These are phyloP conservation scores for Fusarium floridanum DNA, from an alignment of 2,329 filamentous ascomycete species.

Conservation along the genomic window DNA sequence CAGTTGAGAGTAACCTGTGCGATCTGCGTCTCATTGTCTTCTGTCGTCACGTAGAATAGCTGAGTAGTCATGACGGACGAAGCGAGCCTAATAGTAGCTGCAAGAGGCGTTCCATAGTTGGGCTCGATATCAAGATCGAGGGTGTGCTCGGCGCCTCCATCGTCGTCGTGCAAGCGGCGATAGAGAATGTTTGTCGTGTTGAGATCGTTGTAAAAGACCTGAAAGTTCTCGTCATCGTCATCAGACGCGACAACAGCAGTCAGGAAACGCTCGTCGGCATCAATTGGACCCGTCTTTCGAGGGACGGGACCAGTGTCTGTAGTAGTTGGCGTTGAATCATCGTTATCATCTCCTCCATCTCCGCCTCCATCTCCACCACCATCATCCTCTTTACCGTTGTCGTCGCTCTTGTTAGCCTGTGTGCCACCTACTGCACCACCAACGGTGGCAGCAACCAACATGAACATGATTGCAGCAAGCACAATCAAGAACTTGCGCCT, in stretches of 20 bases:
- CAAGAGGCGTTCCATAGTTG: constrained; percentile 35
- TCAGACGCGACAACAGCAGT: constrained; percentile 21
- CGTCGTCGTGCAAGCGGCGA: constrained; percentile 21
- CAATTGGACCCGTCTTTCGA: constrained; percentile 29
- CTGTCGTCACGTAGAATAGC: constrained; percentile 35
- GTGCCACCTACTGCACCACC: constrained; percentile 36
- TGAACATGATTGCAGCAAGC: constrained; percentile 19
- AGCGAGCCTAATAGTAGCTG: constrained; percentile 17
- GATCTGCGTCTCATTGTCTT: constrained; percentile 24
- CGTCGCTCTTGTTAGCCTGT: constrained; percentile 7
- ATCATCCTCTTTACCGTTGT: not conserved
- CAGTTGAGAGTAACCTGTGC: constrained; percentile 30
- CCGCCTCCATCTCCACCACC: not conserved
- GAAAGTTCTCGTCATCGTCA: constrained; percentile 24
- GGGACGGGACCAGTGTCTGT: constrained; percentile 14
- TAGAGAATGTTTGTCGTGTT: constrained; percentile 31
- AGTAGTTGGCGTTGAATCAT: constrained; percentile 3
- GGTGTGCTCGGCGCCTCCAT: constrained; percentile 18
- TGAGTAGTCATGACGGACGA: constrained; percentile 15
- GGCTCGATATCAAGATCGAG: constrained; percentile 34
- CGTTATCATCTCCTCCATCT: not conserved
- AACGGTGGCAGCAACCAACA: constrained; percentile 33
- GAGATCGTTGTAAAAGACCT: constrained; percentile 42
- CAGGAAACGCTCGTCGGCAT: constrained; percentile 28
- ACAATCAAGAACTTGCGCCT: constrained; percentile 32